phyloP scores from a whole-genome alignment of 352 stramenopile species.

The Phytophthora citricola region DNA sequence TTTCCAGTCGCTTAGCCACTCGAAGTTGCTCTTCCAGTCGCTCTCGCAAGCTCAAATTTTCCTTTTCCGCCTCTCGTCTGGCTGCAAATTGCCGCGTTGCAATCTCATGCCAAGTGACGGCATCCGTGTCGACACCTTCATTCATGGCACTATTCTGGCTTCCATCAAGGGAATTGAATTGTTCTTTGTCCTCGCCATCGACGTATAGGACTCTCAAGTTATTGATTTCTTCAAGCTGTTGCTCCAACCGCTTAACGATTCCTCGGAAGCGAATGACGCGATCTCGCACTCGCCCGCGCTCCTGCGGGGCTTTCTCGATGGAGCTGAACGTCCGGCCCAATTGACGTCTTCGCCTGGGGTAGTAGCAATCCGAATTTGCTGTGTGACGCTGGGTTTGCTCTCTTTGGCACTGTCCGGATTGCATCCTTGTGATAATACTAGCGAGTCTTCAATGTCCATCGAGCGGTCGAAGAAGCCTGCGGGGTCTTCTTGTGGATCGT shows the following conservation, averaged over 20 bases:
- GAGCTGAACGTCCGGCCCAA: too few species aligned
- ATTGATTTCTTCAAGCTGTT: constrained; percentile 5
- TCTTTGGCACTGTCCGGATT: neutral
- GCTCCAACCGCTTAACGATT: constrained; percentile 29
- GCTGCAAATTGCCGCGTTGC: constrained; percentile 17
- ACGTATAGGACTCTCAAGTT: too few species aligned
- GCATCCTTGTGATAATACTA: neutral
- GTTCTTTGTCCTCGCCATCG: too few species aligned
- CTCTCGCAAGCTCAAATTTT: constrained; percentile 36
- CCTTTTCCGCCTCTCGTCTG: constrained; percentile 28
- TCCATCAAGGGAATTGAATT: neutral
- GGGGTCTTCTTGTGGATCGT: neutral
- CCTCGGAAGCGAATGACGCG: constrained; percentile 32
- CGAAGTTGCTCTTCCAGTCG: constrained; percentile 40
- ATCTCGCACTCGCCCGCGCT: constrained; percentile 32
- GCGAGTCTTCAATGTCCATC: constrained; percentile 8
- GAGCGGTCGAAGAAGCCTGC: neutral
- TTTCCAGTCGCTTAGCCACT: constrained; percentile 37
- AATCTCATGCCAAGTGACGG: constrained; percentile 14
- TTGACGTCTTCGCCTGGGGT: too few species aligned
- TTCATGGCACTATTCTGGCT: too few species aligned
- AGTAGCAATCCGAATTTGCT: neutral
- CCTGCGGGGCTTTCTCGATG: neutral
- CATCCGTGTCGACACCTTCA: neutral
- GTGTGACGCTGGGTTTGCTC: neutral